phyloP scores from a whole-genome alignment of 2,329 filamentous ascomycete species.

The Daldinia sp. region DNA sequence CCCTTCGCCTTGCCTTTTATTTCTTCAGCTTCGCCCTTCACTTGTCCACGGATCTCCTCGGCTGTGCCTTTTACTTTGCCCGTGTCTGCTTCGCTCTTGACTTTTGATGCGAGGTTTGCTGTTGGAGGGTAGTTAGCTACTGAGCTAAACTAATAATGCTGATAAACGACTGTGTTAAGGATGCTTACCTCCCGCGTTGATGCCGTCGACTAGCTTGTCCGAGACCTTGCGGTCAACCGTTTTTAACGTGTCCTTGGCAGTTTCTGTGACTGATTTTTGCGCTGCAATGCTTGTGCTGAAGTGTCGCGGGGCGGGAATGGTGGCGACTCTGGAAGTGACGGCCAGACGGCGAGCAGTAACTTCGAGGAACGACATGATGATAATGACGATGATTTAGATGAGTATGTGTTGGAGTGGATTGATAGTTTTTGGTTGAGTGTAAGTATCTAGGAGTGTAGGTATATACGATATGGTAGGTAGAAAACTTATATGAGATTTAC shows the following conservation, averaged over 20 bases:
- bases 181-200: slow-evolving; percentile 64
- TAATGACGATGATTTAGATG: no score
- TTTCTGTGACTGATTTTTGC: slow-evolving; percentile 60
- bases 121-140: slow-evolving; percentile 2
- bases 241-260: slow-evolving; percentile 68
- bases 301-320: slow-evolving; percentile 53
- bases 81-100: slow-evolving; percentile 56
- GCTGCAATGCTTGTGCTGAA: slow-evolving; percentile 59
- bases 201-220: slow-evolving; percentile 68
- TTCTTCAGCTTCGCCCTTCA: slow-evolving; percentile 50
- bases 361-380: slow-evolving; percentile 63
- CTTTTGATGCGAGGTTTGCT: slow-evolving; percentile 55
- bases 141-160: background rate
- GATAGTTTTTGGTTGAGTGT: background rate
- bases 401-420: background rate
- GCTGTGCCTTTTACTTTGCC: slow-evolving; percentile 50
- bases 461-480: no score
- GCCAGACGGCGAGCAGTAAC: slow-evolving; percentile 55
- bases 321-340: slow-evolving; percentile 48
- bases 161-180: background rate
- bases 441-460: background rate
- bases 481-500: no score
- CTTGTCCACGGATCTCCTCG: slow-evolving; percentile 50
- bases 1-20: slow-evolving; percentile 40
- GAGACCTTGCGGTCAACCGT: slow-evolving; percentile 66